phyloP scores from a whole-genome alignment of 768 basidiomycete genomes.

The Leccinellum albellum region DNA sequence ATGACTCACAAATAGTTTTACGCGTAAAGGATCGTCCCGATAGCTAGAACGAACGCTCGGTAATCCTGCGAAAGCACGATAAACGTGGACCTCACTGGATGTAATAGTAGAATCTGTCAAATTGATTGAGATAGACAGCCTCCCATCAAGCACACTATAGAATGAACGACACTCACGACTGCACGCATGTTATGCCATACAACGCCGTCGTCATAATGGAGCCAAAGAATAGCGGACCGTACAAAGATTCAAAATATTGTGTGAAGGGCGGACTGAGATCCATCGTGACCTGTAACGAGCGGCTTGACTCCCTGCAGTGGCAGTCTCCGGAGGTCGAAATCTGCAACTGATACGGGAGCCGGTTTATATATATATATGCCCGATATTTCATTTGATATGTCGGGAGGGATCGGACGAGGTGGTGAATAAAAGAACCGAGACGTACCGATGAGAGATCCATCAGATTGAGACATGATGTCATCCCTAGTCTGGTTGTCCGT shows the following conservation, averaged over 20 bases:
- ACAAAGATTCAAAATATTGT: neutral
- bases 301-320: neutral
- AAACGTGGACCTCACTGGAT: neutral
- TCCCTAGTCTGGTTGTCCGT: neutral
- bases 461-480: neutral
- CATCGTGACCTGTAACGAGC: neutral
- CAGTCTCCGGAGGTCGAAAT: neutral
- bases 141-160: neutral
- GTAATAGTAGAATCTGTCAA: neutral
- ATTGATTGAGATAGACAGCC: neutral
- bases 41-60: neutral
- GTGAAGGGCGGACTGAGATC: neutral
- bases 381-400: neutral
- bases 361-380: neutral
- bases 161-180: neutral
- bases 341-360: neutral
- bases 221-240: neutral
- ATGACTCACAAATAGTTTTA: constrained; percentile 13
- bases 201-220: neutral
- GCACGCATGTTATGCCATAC: neutral
- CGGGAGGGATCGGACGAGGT: neutral
- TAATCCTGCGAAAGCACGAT: neutral
- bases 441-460: neutral
- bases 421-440: neutral
- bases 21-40: neutral